Evolutionary conservation across 2,329 filamentous ascomycete genomes (phyloP).

Genomic region (Diplodia intermedia): DNA sequence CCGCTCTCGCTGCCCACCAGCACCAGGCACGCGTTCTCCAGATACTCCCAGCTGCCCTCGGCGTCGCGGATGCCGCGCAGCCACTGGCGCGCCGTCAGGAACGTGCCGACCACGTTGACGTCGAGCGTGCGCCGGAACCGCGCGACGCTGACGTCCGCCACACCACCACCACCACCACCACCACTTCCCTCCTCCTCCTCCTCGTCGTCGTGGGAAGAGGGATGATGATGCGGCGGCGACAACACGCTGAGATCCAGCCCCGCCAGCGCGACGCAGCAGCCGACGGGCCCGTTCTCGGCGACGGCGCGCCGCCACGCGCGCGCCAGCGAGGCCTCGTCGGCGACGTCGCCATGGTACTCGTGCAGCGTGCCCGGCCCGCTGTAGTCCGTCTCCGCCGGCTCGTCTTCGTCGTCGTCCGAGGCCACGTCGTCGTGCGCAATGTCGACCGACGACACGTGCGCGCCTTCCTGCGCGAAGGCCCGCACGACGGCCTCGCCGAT

Average conservation of each 20-base stretch:
- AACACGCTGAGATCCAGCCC: conserved; percentile 54
- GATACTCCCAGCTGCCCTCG: conserved; percentile 35
- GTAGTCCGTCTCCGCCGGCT: not conserved
- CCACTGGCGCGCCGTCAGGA: conserved; percentile 53
- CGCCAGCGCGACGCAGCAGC: conserved; percentile 54
- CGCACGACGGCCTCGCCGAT: conserved; percentile 52
- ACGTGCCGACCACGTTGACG: conserved; percentile 51
- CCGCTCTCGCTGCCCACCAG: conserved; percentile 57
- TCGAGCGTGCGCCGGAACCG: conserved; percentile 52
- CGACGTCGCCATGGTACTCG: conserved; percentile 44
- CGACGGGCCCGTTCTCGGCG: conserved; percentile 46
- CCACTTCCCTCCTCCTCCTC: not conserved
- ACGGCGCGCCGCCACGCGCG: conserved; percentile 46
- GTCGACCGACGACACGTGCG: conserved; percentile 50
- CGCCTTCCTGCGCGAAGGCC: conserved; percentile 49
- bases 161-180: conserved; percentile 37
- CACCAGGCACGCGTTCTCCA: conserved; percentile 50
- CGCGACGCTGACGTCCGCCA: conserved; percentile 50
- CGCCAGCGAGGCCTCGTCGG: conserved; percentile 45
- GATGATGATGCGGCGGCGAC: conserved; percentile 41
- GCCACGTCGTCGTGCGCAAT: conserved; percentile 35
- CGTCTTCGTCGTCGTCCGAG: not conserved
- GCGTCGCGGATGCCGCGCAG: conserved; percentile 44
- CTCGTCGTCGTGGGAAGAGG: not conserved
- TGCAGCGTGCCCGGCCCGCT: conserved; percentile 29